These are phyloP conservation scores for Populus nigra DNA, from an alignment of 345 rosid species.

Conservation along the genomic window DNA sequence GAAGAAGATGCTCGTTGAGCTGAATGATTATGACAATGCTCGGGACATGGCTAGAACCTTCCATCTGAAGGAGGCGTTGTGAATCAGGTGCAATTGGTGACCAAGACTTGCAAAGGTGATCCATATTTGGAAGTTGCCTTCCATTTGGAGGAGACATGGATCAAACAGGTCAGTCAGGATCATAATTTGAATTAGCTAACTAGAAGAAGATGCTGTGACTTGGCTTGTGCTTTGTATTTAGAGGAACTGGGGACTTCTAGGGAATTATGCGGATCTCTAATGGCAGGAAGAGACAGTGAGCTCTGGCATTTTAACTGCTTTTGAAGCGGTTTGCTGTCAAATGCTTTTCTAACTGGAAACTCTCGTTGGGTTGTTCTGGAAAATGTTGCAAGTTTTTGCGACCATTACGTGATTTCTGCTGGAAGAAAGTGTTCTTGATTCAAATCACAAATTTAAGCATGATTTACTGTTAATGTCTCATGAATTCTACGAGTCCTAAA, in stretches of 20 bases:
- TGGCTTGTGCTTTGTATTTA: not conserved
- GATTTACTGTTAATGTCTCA: too few relatives aligned
- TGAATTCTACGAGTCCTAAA: too few relatives aligned
- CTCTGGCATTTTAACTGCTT: not conserved
- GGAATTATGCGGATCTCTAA: not conserved
- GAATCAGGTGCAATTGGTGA: constrained; percentile 6
- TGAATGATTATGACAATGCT: constrained; percentile 82
- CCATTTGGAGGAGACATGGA: not conserved
- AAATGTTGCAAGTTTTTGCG: too few relatives aligned
- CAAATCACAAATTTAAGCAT: too few relatives aligned
- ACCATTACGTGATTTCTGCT: too few relatives aligned
- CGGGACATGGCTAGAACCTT: constrained; percentile 66
- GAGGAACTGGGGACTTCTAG: not conserved
- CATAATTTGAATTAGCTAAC: not conserved
- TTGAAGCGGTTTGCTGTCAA: too few relatives aligned
- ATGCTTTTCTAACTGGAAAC: too few relatives aligned
- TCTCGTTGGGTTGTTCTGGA: too few relatives aligned
- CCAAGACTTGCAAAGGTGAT: not conserved
- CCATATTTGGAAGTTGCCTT: not conserved
- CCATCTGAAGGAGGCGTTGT: constrained; percentile 76
- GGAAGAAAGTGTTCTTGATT: too few relatives aligned
- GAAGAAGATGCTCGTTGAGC: constrained; percentile 81
- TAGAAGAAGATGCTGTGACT: not conserved
- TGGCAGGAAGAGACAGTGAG: too few relatives aligned
- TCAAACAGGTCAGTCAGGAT: not conserved